Conservation (phyloP, 805 yeast genomes). For the Yarrowia keelungensis region DNA sequence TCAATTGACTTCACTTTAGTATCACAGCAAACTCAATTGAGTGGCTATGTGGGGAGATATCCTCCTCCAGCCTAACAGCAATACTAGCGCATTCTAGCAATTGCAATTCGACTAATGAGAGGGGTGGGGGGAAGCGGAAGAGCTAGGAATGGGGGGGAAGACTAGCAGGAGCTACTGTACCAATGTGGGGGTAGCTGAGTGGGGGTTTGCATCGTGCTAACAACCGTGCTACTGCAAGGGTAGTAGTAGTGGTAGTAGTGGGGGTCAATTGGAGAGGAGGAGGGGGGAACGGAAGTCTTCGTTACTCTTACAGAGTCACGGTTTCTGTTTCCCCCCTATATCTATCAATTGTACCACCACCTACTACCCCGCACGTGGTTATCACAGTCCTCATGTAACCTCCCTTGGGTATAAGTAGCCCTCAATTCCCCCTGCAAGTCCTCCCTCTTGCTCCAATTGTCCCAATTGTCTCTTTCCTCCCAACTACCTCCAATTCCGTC, state of each 20-base stretch:
- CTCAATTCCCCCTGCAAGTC: not conserved
- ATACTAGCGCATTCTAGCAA: not conserved
- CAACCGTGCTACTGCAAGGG: slow-evolving; percentile 1
- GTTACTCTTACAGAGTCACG: too few species aligned
- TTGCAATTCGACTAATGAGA: not conserved
- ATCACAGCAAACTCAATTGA: slow-evolving; percentile 21
- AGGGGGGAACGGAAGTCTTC: too few species aligned
- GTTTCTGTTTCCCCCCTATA: too few species aligned
- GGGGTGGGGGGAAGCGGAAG: not conserved
- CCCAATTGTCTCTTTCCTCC: not conserved
- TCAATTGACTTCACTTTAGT: slow-evolving; percentile 13
- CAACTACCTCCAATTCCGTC: not conserved
- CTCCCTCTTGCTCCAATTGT: too few species aligned
- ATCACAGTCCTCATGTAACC: too few species aligned
- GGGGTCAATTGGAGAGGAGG: not conserved
- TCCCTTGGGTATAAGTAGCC: too few species aligned
- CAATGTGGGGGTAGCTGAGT: slow-evolving; percentile 1
- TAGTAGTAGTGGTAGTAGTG: not conserved
- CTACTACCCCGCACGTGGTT: too few species aligned
- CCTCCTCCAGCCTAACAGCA: not conserved
- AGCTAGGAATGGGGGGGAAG: not conserved
- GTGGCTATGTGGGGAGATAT: not conserved
- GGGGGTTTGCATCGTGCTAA: not conserved
- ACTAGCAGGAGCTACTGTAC: not conserved
- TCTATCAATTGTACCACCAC: too few species aligned